Conservation (phyloP, 1,284 basidiomycete species). For the Fomitopsis pinicola region DNA sequence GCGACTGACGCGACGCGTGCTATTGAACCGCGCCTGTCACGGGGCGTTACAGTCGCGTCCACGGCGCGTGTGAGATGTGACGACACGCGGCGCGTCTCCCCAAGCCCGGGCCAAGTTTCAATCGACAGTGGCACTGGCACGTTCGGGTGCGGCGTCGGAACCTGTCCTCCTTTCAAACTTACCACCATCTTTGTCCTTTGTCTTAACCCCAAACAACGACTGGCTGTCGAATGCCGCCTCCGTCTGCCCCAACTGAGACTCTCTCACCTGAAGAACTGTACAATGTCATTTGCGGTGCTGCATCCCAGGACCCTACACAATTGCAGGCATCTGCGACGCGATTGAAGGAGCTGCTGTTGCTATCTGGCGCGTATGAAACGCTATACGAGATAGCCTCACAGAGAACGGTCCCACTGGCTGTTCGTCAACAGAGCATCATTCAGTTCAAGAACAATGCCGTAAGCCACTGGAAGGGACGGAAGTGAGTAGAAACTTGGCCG, state of each 20-base stretch:
- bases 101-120: not conserved
- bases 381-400: slow-evolving; percentile 68
- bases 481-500: slow-evolving; percentile 34
- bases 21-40: not conserved
- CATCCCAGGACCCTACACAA: slow-evolving; percentile 62
- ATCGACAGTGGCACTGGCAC: not conserved
- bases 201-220: not conserved
- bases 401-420: slow-evolving; percentile 48
- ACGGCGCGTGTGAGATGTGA: not conserved
- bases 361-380: slow-evolving; percentile 64
- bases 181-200: not conserved
- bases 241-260: slow-evolving; percentile 11
- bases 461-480: slow-evolving; percentile 66
- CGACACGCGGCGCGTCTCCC: not conserved
- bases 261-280: slow-evolving; percentile 60
- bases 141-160: not conserved
- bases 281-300: slow-evolving; percentile 58
- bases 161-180: not conserved
- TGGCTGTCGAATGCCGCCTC: not conserved
- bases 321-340: slow-evolving; percentile 56
- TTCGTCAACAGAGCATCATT: slow-evolving; percentile 74
- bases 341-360: slow-evolving; percentile 62
- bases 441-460: slow-evolving; percentile 76
- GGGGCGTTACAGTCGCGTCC: not conserved
- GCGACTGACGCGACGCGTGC: slow-evolving; percentile 3